Evolutionary conservation across 805 yeast species (phyloP).

Genomic region (Zygosaccharomyces bailii): DNA sequence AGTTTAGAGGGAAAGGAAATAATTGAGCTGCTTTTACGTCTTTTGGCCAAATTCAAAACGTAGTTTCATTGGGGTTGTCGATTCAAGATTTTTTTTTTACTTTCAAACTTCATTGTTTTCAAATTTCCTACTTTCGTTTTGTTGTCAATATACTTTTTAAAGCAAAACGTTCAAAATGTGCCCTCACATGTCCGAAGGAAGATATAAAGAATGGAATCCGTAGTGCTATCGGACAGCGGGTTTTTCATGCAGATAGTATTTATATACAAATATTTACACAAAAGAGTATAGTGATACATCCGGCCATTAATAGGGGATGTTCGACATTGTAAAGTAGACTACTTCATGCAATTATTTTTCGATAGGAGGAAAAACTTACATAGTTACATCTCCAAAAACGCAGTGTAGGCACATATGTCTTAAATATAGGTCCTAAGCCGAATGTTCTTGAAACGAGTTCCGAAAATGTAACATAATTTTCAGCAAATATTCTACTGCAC

Average conservation of each 20-base stretch:
- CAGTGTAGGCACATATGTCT: too few relatives aligned
- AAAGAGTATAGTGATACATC: background rate
- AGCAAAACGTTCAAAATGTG: constrained; percentile 5
- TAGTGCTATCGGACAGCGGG: constrained; percentile 2
- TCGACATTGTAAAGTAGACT: background rate
- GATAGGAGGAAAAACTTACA: background rate
- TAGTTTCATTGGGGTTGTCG: background rate
- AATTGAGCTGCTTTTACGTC: background rate
- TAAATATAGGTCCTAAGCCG: too few relatives aligned
- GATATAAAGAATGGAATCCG: background rate
- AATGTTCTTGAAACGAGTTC: too few relatives aligned
- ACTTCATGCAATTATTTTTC: background rate
- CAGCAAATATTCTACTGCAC: too few relatives aligned
- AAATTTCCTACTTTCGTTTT: constrained; percentile 4
- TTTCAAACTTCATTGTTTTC: constrained; percentile 5
- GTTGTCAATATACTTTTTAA: constrained; percentile 1
- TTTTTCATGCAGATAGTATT: background rate
- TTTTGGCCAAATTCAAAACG: background rate
- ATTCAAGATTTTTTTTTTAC: constrained; percentile 1
- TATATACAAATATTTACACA: background rate
- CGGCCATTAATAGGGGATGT: background rate
- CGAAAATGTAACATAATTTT: too few relatives aligned
- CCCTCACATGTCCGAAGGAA: constrained; percentile 2
- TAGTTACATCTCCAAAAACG: background rate
- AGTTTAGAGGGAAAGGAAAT: background rate